Percentiles rank a stretch among this genome's conserved stretches.
Conservation (phyloP, 176 grass and related monocot genomes). For the Leersia perrieri region DNA sequence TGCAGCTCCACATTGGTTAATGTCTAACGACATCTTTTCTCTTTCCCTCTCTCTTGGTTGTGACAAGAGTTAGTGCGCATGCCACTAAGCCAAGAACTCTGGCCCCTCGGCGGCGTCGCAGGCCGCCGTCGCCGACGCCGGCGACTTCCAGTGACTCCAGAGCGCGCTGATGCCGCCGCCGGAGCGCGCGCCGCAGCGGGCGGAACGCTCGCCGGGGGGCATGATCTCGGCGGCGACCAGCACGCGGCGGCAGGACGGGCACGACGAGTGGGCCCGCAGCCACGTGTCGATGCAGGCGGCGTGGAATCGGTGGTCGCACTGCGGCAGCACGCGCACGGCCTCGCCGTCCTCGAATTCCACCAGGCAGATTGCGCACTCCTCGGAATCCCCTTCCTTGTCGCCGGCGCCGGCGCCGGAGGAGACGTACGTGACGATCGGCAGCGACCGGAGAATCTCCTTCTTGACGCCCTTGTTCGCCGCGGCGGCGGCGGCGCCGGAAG, state of each 20-base stretch:
- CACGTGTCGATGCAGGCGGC: constrained; percentile 66
- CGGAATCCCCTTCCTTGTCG: constrained; percentile 1
- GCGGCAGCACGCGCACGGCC: constrained; percentile 61
- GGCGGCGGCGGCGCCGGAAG: background rate
- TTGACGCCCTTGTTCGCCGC: constrained; percentile 46
- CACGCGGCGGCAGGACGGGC: constrained; percentile 66
- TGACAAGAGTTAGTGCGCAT: constrained; percentile 16
- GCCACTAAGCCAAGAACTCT: constrained; percentile 41
- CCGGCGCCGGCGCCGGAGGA: constrained; percentile 17
- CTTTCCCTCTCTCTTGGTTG: background rate
- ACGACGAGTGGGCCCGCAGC: constrained; percentile 64
- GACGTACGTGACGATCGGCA: constrained; percentile 49
- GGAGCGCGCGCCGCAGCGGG: constrained; percentile 38
- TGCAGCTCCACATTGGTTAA: background rate
- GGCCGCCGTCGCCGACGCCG: background rate
- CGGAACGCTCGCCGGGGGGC: constrained; percentile 32
- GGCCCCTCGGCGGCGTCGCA: constrained; percentile 25
- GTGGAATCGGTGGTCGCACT: constrained; percentile 72
- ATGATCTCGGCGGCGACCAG: constrained; percentile 42
- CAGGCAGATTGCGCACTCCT: constrained; percentile 76
- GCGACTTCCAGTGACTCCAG: constrained; percentile 17
- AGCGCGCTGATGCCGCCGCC: constrained; percentile 26
- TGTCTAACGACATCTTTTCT: background rate
- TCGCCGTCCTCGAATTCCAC: constrained; percentile 61
- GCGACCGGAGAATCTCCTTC: constrained; percentile 53